Evolutionary conservation across 768 basidiomycete genomes (phyloP).

Genomic region (Boletus rubescentipes): DNA sequence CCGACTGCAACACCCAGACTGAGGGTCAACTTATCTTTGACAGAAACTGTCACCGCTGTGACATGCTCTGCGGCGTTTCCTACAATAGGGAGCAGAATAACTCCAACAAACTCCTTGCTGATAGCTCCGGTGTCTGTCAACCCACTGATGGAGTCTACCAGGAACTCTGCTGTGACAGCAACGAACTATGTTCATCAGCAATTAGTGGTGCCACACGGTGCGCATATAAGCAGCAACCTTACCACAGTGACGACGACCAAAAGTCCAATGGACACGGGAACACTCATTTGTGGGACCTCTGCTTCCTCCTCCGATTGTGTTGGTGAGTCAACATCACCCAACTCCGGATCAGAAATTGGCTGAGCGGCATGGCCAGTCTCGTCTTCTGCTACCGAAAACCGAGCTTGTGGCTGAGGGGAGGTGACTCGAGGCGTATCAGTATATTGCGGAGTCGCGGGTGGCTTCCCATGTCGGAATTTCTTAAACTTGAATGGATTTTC

Average conservation of each 20-base stretch:
- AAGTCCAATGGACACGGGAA: slow-evolving; percentile 50
- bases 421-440: no score
- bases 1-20: slow-evolving; percentile 87
- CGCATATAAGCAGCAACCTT: slow-evolving; percentile 22
- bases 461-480: slow-evolving; percentile 18
- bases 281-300: slow-evolving; percentile 52
- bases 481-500: slow-evolving; percentile 37
- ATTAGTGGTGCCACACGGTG: background rate
- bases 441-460: no score
- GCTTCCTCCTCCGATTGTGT: slow-evolving; percentile 26
- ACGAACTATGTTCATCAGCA: slow-evolving; percentile 40
- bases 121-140: slow-evolving; percentile 50
- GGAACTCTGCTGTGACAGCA: slow-evolving; percentile 55
- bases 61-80: slow-evolving; percentile 90
- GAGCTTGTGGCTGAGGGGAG: background rate
- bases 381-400: background rate
- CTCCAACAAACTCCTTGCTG: slow-evolving; percentile 64
- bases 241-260: slow-evolving; percentile 70
- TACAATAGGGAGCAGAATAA: slow-evolving; percentile 87
- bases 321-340: background rate
- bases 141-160: slow-evolving; percentile 81
- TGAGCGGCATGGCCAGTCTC: background rate
- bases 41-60: slow-evolving; percentile 86
- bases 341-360: slow-evolving; percentile 11
- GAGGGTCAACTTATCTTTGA: slow-evolving; percentile 85